A percentile compares a stretch with the other conserved stretches of the same genome.
These are phyloP conservation scores for Meyerozyma smithsonii DNA, from an alignment of 1,139 yeast genomes.

Conservation along the genomic window DNA sequence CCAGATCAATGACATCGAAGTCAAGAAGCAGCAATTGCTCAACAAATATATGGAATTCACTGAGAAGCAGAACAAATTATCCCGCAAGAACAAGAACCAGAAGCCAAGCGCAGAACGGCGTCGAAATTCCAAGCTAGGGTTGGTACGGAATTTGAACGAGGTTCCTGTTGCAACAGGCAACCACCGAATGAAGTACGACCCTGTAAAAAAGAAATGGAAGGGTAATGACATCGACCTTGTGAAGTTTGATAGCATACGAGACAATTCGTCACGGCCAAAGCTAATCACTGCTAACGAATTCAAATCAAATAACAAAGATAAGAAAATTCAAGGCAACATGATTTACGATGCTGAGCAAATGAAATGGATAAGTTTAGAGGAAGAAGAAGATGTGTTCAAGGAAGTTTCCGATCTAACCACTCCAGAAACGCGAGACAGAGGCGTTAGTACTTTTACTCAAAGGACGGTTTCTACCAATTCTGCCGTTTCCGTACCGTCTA, in stretches of 20 bases:
- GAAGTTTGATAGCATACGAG: constrained; percentile 18
- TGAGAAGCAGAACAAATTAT: constrained; percentile 15
- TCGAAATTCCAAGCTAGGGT: constrained; percentile 21
- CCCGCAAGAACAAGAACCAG: constrained; percentile 5
- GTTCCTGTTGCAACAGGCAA: constrained; percentile 16
- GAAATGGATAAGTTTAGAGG: constrained; percentile 24
- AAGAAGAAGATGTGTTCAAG: constrained; percentile 48
- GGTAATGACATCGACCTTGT: constrained; percentile 60
- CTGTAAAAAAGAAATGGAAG: constrained; percentile 54
- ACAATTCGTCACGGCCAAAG: constrained; percentile 4
- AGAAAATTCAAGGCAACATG: constrained; percentile 13
- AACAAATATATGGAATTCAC: constrained; percentile 25
- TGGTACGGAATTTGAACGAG: constrained; percentile 28
- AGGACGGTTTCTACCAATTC: constrained; percentile 30
- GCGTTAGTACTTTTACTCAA: constrained; percentile 28
- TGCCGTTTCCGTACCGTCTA: constrained; percentile 6
- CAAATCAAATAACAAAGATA: constrained; percentile 13
- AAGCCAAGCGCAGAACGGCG: constrained; percentile 4
- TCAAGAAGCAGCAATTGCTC: constrained; percentile 22
- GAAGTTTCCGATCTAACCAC: constrained; percentile 40
- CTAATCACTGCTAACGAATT: constrained; percentile 20
- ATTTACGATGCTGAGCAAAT: constrained; percentile 10
- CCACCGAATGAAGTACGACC: constrained; percentile 50
- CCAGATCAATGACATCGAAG: constrained; percentile 15
- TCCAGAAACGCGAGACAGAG: constrained; percentile 10